These are phyloP conservation scores for Pyrus communis DNA, from an alignment of 306 rosid species.

Conservation along the genomic window DNA sequence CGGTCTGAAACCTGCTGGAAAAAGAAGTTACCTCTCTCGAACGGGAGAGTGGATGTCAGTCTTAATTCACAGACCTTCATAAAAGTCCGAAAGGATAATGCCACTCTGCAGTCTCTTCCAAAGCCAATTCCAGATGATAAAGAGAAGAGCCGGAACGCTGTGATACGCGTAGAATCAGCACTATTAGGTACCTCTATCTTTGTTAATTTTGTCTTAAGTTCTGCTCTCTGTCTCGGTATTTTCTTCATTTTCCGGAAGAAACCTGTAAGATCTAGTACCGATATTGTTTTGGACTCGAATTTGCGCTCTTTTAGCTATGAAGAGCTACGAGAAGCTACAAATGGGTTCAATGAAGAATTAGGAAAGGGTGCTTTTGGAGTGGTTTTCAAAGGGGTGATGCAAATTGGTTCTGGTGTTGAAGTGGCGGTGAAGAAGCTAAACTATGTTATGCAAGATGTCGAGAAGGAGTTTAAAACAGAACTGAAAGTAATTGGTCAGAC, in stretches of 20 bases:
- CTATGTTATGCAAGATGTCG: background rate
- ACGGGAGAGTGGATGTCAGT: constrained; percentile 17
- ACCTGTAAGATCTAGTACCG: background rate
- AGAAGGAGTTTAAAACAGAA: constrained; percentile 25
- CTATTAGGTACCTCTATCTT: constrained; percentile 13
- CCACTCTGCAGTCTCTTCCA: background rate
- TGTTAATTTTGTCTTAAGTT: background rate
- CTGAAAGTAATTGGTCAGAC: constrained; percentile 20
- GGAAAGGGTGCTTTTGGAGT: constrained; percentile 33
- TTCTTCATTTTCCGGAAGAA: constrained; percentile 4
- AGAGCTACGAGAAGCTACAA: constrained; percentile 30
- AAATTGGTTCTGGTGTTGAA: background rate
- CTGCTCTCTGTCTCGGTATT: background rate
- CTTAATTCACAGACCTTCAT: constrained; percentile 1
- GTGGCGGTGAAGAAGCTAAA: constrained; percentile 28
- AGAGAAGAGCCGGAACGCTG: background rate
- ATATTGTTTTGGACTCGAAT: background rate
- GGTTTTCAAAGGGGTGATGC: constrained; percentile 24
- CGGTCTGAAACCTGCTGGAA: constrained; percentile 16
- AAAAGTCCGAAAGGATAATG: background rate
- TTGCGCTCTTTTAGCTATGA: constrained; percentile 15
- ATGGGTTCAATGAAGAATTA: constrained; percentile 23
- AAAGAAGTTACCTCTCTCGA: constrained; percentile 39
- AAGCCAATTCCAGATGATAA: background rate
- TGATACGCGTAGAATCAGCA: background rate